A percentile compares a stretch with the other conserved stretches of the same genome.
These are phyloP conservation scores for Fraxinus xanthoxyloides DNA, from an alignment of 305 asterid genomes.

Conservation along the genomic window DNA sequence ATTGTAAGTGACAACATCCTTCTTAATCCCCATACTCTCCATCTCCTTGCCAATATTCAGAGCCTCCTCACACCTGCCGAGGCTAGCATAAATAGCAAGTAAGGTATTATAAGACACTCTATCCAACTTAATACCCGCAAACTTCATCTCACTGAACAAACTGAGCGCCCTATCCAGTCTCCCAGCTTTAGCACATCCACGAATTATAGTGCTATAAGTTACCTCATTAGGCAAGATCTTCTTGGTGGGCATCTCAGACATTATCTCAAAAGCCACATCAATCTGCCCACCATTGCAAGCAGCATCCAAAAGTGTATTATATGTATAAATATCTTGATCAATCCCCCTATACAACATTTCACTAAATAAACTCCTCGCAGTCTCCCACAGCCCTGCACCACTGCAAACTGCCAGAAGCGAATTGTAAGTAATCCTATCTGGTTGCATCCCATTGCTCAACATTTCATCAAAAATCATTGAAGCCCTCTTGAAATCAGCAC, in stretches of 20 bases:
- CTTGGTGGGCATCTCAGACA: conserved; percentile 73
- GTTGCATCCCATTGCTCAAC: conserved; percentile 69
- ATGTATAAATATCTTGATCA: conserved; percentile 86
- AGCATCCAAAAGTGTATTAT: conserved; percentile 79
- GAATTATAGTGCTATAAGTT: conserved; percentile 82
- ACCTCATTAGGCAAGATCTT: conserved; percentile 76
- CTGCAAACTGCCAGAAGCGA: conserved; percentile 92
- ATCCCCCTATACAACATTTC: conserved; percentile 76
- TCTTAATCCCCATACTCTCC: conserved; percentile 83
- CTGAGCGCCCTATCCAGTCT: conserved; percentile 65
- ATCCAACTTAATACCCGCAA: conserved; percentile 67
- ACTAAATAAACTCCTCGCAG: conserved; percentile 56
- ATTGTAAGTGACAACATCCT: conserved; percentile 91
- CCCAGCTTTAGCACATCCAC: conserved; percentile 90
- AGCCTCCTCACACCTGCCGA: conserved; percentile 87
- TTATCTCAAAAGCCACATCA: conserved; percentile 75
- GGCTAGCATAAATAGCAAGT: conserved; percentile 77
- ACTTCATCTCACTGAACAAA: conserved; percentile 84
- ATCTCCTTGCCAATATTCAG: conserved; percentile 74
- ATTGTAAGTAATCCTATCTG: conserved; percentile 91
- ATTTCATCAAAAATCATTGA: conserved; percentile 65
- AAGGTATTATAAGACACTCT: conserved; percentile 85
- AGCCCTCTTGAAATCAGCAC: conserved; percentile 85
- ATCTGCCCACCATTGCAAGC: conserved; percentile 82
- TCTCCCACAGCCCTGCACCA: conserved; percentile 89